Evolutionary conservation across 495 filamentous ascomycete genomes (phyloP), one percentile per base, ranked within the genome.

Genomic region (Hapsidospora chrysogenum): DNA sequence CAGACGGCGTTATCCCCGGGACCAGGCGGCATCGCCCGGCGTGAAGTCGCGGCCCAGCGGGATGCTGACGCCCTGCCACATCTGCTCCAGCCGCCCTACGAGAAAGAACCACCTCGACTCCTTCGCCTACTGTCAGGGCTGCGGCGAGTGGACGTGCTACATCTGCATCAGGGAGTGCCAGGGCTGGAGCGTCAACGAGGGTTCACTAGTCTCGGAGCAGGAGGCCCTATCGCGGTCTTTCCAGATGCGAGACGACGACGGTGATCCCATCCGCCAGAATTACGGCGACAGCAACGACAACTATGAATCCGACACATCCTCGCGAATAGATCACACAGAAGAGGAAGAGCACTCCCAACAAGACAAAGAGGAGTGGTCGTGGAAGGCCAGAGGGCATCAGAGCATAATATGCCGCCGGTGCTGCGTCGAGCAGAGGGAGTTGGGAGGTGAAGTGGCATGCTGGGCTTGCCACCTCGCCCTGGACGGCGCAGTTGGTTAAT

Each of bases 101-200:
- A 63, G 56, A 49, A 64, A 58, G 35, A 52, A 57, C 25, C 58
- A 66, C 40, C 57, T 64, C 26, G 61, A 66, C 39, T 56, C 52
- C 20, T 66, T 57, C 36, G 54, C 58, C 29, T 51, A 63, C 37
- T 66, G 62, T 36, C 47, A 53, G 35, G 61, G 55, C 4, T 66
- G 62, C 37, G 54, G 56, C n/a, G 51, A 58, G 22, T 49, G 61
- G 1, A 57, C 61, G 0, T 66, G 62, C 34, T 64, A 52, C 40
- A 45, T 66, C 19, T 66, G 62, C 46, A 54, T 66, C 11, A 47
- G 62, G 5, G 53, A 61, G 36, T 66, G 62, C 33, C 52, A 54
- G 17, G 57, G 53, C 15, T 63, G 56, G 57, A 6, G 37, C 21
- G 6, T 27, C 16, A 4, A 39, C 19, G n/a, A 26, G 1, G 31